Conservation (phyloP, 2,329 filamentous ascomycete genomes). For the Trichoderma koningiopsis region DNA sequence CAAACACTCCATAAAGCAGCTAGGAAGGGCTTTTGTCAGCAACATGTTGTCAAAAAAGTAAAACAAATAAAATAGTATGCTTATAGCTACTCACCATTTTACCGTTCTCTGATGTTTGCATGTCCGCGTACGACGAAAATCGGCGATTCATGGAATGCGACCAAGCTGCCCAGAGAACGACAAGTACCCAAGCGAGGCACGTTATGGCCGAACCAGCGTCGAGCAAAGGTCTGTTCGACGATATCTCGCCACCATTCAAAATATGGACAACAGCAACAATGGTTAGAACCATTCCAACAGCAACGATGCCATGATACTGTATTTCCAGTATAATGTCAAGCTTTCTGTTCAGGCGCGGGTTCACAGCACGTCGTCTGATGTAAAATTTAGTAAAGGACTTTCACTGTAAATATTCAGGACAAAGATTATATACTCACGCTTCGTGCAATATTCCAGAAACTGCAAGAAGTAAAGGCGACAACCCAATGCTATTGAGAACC, state of each 20-base stretch:
- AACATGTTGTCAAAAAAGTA: neutral
- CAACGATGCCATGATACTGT: neutral
- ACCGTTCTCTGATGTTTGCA: constrained; percentile 2
- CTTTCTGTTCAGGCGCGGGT: constrained; percentile 1
- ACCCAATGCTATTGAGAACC: constrained; percentile 8
- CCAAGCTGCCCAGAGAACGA: neutral
- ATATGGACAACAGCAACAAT: neutral
- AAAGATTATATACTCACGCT: neutral
- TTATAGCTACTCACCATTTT: neutral
- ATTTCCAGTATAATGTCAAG: constrained; percentile 9
- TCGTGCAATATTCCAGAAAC: constrained; percentile 9
- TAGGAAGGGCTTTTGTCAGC: neutral
- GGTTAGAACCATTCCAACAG: neutral
- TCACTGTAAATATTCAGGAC: fast-evolving
- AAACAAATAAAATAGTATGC: neutral
- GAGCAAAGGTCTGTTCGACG: neutral
- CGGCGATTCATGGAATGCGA: neutral
- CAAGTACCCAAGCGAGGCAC: neutral
- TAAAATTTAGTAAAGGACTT: too few relatives aligned
- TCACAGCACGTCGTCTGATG: constrained; percentile 12
- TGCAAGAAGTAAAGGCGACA: constrained; percentile 3
- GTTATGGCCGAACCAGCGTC: neutral
- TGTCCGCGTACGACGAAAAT: neutral
- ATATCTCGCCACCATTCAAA: neutral
- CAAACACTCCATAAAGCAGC: neutral